Evolutionary conservation across 176 grass and related monocot genomes (phyloP), one percentile per base, ranked within the genome.

Genomic region (Otatea glauca): DNA sequence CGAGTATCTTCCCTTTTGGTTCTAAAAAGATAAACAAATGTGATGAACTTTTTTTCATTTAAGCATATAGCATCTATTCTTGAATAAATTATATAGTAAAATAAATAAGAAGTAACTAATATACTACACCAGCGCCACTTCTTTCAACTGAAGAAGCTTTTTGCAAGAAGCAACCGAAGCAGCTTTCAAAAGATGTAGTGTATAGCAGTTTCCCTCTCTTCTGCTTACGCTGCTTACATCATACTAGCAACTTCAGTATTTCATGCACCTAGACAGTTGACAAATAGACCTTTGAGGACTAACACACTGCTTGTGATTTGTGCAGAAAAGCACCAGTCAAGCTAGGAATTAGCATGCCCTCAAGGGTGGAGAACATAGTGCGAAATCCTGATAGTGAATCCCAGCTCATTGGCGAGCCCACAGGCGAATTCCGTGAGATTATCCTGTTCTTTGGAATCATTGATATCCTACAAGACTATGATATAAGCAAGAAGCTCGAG

Each of bases 381-480:
- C 77, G 81, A 56, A 90, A 78, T 50, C 79, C 74, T 11, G 92
- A 92, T 0, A 53, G 78, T 58, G 88, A 86, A 77, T 89, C 81
- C 11, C 73, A 32, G 21, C 76, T 92, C 20, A 83, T 94, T 43
- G 90, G 92, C 15, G 94, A 97, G 11, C 94, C 90, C 6, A 97
- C 88, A 49, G 92, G 94, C 0, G 92, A 97, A 51, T 94, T 91
- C 43, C 85, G 84, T 5, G 90, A 92, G 34, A 92, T 97, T 11
- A 75, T 97, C 23, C 74, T 94, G 35, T 97, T 92, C 81, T 97
- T 97, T 23, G 94, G 94, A 58, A 97, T 94, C 60, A 97, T 97
- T 35, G 94, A 97, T 60, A 97, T 97, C 80, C 84, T 97, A 6
- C 94, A 97, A 76, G 94, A 97, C 54, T 97, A 94, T 38, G 94